These are phyloP conservation scores for Polysphondylium violaceum DNA, from an alignment of 78 protist genomes.

Conservation along the genomic window DNA sequence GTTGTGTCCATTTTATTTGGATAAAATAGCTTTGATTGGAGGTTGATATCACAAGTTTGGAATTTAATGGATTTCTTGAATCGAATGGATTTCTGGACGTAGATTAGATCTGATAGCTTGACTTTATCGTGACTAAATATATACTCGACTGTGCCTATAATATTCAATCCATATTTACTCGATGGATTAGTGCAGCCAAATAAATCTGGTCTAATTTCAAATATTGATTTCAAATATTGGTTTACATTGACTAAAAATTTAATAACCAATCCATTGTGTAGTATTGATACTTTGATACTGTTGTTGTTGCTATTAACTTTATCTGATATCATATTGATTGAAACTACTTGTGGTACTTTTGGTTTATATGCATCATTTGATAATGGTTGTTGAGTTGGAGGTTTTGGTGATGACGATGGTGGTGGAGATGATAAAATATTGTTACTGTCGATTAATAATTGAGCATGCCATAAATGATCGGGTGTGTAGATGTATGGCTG, in stretches of 20 bases:
- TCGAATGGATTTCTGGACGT: constrained; percentile 6
- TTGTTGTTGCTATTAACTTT: not conserved
- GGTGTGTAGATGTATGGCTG: not conserved
- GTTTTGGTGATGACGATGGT: too few relatives aligned
- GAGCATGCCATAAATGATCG: constrained; percentile 26
- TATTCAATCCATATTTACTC: constrained; percentile 6
- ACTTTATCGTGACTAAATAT: constrained; percentile 32
- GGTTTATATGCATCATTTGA: not conserved
- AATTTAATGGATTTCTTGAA: constrained; percentile 43
- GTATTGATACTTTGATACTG: constrained; percentile 8
- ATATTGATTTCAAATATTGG: constrained; percentile 33
- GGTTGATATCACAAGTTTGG: not conserved
- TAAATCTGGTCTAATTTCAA: constrained; percentile 54
- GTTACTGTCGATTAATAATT: not conserved
- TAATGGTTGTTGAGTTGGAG: too few relatives aligned
- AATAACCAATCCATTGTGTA: constrained; percentile 66
- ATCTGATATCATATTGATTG: not conserved
- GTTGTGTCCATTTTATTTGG: constrained; percentile 25
- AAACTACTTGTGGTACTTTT: not conserved
- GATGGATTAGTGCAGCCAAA: constrained; percentile 26
- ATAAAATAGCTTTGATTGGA: not conserved
- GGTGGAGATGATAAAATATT: not conserved
- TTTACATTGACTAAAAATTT: constrained; percentile 25
- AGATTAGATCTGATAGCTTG: constrained; percentile 1
- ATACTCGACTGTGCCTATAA: constrained; percentile 41